A percentile compares a stretch with the other conserved stretches of the same genome.
phyloP scores from a whole-genome alignment of 78 protist species.

The Dictyostelium brefeldianum region DNA sequence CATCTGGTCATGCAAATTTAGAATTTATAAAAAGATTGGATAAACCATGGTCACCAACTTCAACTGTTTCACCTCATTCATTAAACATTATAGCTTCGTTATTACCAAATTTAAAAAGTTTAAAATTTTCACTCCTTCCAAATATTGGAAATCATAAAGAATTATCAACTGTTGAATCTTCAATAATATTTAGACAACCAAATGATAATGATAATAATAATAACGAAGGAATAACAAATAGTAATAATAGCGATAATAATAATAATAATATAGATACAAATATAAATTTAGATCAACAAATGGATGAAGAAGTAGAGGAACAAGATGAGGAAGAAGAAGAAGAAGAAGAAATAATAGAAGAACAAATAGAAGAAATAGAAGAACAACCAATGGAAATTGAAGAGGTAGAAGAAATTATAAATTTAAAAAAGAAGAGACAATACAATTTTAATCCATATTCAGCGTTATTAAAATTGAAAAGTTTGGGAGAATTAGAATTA shows the following conservation, averaged over 20 bases:
- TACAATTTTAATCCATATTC: background rate
- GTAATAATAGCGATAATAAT: background rate
- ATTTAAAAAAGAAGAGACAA: background rate
- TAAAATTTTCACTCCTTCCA: conserved; percentile 50
- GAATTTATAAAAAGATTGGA: conserved; percentile 14
- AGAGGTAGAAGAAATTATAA: background rate
- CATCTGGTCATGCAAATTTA: conserved; percentile 17
- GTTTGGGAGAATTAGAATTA: conserved; percentile 48
- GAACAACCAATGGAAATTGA: background rate
- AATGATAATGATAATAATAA: background rate
- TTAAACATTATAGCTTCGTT: conserved; percentile 23
- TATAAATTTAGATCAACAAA: background rate
- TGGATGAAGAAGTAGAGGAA: background rate
- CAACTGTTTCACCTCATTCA: conserved; percentile 23
- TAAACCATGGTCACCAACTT: background rate
- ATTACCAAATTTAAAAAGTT: conserved; percentile 21
- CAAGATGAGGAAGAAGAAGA: background rate
- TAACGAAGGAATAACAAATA: background rate
- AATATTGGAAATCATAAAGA: conserved; percentile 42
- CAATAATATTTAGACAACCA: background rate
- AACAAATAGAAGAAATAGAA: background rate
- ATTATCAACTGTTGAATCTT: background rate
- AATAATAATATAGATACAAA: background rate
- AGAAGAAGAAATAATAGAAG: background rate
- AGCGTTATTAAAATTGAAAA: conserved; percentile 12